Evolutionary conservation across 345 rosid genomes (phyloP).

Genomic region (Eucalyptus globulus): DNA sequence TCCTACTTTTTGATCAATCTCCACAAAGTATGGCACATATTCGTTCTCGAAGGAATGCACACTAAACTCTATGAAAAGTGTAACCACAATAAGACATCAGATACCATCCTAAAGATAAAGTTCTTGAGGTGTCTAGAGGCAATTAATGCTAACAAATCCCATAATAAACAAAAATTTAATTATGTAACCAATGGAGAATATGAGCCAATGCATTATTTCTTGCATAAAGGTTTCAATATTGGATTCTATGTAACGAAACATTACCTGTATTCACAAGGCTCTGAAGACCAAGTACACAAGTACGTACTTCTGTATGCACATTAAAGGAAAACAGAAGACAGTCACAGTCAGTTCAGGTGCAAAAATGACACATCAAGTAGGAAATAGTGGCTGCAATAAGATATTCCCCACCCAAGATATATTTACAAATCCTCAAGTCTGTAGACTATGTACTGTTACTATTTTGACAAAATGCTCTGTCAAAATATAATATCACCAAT

Average conservation of each 20-base stretch:
- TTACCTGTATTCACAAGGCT: conserved; percentile 51
- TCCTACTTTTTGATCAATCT: neutral
- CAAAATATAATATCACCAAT: neutral
- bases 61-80: neutral
- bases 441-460: neutral
- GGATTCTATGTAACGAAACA: neutral
- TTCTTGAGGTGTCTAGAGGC: neutral
- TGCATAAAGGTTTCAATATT: neutral
- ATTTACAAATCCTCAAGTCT: neutral
- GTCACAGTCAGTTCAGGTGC: neutral
- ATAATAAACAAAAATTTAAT: neutral
- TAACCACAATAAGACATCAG: neutral
- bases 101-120: neutral
- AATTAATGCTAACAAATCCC: neutral
- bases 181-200: neutral
- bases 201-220: neutral
- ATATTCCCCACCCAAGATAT: neutral
- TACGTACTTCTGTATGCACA: conserved; percentile 37
- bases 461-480: neutral
- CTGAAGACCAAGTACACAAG: conserved; percentile 35
- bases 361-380: neutral
- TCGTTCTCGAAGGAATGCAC: neutral
- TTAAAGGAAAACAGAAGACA: neutral
- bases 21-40: neutral
- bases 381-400: neutral